Evolutionary conservation across 352 stramenopile species (phyloP), one percentile per base, ranked within the genome.

Genomic region (Phytopythium delawarense): DNA sequence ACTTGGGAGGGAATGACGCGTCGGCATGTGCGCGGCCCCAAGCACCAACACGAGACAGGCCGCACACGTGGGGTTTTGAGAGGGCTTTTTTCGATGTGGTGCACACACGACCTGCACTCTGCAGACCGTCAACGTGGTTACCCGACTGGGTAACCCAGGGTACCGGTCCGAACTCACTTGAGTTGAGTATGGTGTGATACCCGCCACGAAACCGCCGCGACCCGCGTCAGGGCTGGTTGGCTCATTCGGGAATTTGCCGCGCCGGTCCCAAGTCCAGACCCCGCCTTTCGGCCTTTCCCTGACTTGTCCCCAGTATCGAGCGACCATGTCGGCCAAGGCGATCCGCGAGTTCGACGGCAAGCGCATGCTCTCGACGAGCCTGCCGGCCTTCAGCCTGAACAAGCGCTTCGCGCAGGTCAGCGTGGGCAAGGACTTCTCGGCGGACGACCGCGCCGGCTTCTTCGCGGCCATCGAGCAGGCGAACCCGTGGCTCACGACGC

Each of bases 271-370:
- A 40, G 23, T 18, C 16, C 25, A 42, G n/a, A 44, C 34, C 34
- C 53, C 34, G 54, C 51, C 40, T 37, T 46, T 59, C 48, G 42
- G n/a, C n/a, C 34, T 39, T 44, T 52, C 30, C 62, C 9, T 50
- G 54, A 54, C 52, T 42, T 57, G 30, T 28, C 2, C 51, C 46
- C 49, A 52, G 16, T 59, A 68, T 32, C 42, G 45, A 40, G 35
- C 35, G 12, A 64, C 42, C 65, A 98, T 98, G 94, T 97, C 92
- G 59, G 94, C 95, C 67, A 98, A 98, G 76, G 90, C 93, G 46
- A 97, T 98, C 70, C 90, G 94, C 66, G 95, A 98, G 76, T 98
- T 97, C 73, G 90, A 98, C 66, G 95, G 95, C 75, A 98, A 98
- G 84, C 90, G 93, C 70, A 87, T 98, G 57, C 78, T 98, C 45